Conservation (phyloP, 2,329 filamentous ascomycete genomes). For the Bipolaris sorokiniana region DNA sequence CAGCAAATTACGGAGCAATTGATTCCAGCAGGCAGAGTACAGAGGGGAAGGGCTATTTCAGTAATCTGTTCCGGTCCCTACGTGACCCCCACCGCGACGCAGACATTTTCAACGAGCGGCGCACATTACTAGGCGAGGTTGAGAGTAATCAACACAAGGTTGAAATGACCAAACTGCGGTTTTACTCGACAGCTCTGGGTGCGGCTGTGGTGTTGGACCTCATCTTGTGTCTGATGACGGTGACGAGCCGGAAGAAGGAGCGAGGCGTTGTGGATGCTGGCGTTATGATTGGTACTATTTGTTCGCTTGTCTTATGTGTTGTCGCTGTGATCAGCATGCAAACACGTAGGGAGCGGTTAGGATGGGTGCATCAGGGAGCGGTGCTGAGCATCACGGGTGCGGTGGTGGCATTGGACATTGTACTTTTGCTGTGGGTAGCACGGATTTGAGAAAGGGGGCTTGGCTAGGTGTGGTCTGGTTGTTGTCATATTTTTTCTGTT, state of each 20-base stretch:
- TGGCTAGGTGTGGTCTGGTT: background rate
- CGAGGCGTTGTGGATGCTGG: constrained; percentile 75
- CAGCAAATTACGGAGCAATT: constrained; percentile 58
- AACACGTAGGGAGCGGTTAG: constrained; percentile 36
- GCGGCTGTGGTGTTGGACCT: constrained; percentile 68
- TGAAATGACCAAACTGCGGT: constrained; percentile 44
- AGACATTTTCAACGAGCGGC: constrained; percentile 56
- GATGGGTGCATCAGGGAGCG: constrained; percentile 41
- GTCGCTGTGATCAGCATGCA: constrained; percentile 43
- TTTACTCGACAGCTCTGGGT: constrained; percentile 60
- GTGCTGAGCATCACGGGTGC: constrained; percentile 35
- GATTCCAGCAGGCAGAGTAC: constrained; percentile 12
- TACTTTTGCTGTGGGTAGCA: constrained; percentile 42
- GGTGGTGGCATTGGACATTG: constrained; percentile 37
- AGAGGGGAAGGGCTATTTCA: constrained; percentile 37
- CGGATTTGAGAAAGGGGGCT: constrained; percentile 14
- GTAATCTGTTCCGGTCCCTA: constrained; percentile 37
- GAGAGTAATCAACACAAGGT: constrained; percentile 40
- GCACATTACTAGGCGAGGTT: constrained; percentile 51
- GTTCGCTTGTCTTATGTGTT: constrained; percentile 59
- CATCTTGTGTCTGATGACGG: constrained; percentile 69
- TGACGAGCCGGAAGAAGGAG: constrained; percentile 71
- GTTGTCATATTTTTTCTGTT: constrained; percentile 6
- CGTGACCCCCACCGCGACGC: constrained; percentile 48
- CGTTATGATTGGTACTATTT: constrained; percentile 71